Evolutionary conservation across 352 stramenopile genomes (phyloP).

Genomic region (Pythium chondricola): DNA sequence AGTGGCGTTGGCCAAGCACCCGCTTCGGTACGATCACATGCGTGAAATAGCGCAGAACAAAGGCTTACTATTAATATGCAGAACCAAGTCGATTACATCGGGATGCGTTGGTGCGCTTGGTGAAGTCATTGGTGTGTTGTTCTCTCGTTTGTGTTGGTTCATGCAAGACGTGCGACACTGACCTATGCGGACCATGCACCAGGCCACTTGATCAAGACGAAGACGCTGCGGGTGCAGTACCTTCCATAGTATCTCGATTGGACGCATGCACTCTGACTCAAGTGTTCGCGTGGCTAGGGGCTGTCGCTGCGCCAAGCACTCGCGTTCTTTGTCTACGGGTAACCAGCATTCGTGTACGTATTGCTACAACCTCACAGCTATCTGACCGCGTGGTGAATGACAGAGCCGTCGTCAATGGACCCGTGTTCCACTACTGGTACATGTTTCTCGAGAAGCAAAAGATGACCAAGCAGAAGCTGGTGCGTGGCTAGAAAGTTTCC

Average conservation of each 20-base stretch:
- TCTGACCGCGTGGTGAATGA: not conserved
- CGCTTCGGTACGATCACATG: slow-evolving; percentile 30
- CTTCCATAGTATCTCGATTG: not conserved
- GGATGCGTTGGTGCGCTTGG: slow-evolving; percentile 52
- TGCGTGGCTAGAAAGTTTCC: slow-evolving; percentile 8
- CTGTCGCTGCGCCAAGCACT: slow-evolving; percentile 60
- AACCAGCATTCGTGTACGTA: not conserved
- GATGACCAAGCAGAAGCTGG: slow-evolving; percentile 59
- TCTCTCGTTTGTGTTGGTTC: not conserved
- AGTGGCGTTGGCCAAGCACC: slow-evolving; percentile 39
- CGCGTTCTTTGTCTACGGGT: slow-evolving; percentile 70
- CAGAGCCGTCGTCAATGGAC: slow-evolving; percentile 49
- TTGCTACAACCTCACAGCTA: not conserved
- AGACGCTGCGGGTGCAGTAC: slow-evolving; percentile 41
- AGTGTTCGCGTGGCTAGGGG: slow-evolving; percentile 24
- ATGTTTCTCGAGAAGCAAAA: slow-evolving; percentile 55
- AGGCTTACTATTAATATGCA: slow-evolving; percentile 4
- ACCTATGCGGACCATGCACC: not conserved
- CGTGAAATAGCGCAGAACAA: not conserved
- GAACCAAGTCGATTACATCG: slow-evolving; percentile 65
- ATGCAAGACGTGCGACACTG: not conserved
- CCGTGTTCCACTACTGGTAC: slow-evolving; percentile 69
- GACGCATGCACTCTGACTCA: not conserved
- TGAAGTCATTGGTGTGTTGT: slow-evolving; percentile 48
- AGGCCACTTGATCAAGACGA: slow-evolving; percentile 68